Evolutionary conservation across 2,329 filamentous ascomycete genomes (phyloP).

Genomic region (Falciphora oryzae): DNA sequence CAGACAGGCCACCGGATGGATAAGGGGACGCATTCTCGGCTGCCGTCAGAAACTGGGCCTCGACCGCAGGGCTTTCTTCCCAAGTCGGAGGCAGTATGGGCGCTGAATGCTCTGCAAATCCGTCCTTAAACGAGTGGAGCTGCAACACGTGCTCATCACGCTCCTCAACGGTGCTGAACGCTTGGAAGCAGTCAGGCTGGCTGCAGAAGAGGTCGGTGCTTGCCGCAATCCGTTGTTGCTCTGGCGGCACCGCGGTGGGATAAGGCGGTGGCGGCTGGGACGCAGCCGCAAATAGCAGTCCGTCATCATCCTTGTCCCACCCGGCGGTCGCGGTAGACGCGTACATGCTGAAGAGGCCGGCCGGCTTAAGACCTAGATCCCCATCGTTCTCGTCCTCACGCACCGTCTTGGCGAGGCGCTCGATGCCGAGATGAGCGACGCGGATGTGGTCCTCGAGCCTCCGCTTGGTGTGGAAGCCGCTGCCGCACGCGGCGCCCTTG

Average conservation of each 20-base stretch:
- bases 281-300: neutral
- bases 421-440: conserved; percentile 67
- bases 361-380: conserved; percentile 21
- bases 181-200: neutral
- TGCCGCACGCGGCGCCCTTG: conserved; percentile 51
- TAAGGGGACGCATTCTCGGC: neutral
- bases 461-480: conserved; percentile 69
- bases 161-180: neutral
- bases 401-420: conserved; percentile 31
- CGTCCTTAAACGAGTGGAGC: neutral
- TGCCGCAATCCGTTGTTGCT: neutral
- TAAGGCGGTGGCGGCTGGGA: no score
- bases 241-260: no score
- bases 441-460: conserved; percentile 80
- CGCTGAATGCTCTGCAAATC: neutral
- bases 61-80: neutral
- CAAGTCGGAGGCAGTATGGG: neutral
- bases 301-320: neutral
- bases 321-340: neutral
- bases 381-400: conserved; percentile 11
- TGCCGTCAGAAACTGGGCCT: neutral
- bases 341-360: conserved; percentile 8
- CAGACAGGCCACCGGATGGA: neutral
- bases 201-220: neutral
- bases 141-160: neutral